These are phyloP conservation scores for Dictyostelium capitatum DNA, from an alignment of 78 protist species.

Conservation along the genomic window DNA sequence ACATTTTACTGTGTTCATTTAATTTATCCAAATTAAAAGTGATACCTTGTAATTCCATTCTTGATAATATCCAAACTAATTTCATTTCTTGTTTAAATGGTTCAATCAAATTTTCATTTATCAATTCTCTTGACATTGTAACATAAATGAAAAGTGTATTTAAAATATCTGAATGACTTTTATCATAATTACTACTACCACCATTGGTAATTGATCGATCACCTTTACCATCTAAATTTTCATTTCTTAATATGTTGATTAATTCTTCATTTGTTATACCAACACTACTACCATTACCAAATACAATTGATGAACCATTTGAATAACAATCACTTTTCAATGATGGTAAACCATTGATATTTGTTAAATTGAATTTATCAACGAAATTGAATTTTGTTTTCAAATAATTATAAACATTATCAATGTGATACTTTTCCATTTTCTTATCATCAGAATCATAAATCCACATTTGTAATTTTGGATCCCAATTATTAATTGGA, in stretches of 20 bases:
- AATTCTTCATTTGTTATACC: not conserved
- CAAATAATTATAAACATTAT: no score
- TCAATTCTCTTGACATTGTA: not conserved
- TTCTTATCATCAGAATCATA: no score
- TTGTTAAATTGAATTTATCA: no score
- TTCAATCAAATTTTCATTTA: not conserved
- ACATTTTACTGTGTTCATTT: not conserved
- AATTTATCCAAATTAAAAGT: not conserved
- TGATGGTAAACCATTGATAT: no score
- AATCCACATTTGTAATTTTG: not conserved
- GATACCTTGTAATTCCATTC: slow-evolving; percentile 49
- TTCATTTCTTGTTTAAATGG: slow-evolving; percentile 15
- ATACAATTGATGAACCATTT: no score
- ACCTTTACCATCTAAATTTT: not conserved
- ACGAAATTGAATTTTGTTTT: no score
- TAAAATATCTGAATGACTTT: not conserved
- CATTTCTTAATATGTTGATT: not conserved
- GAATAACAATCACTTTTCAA: no score
- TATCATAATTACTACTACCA: not conserved
- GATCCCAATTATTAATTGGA: slow-evolving; percentile 15
- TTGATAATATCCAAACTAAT: slow-evolving; percentile 30
- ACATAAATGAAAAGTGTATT: not conserved
- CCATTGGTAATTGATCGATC: no score
- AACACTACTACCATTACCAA: no score
- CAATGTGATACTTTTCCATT: not conserved